Conservation (phyloP, 1,284 basidiomycete species). For the Naganishia sp. region DNA sequence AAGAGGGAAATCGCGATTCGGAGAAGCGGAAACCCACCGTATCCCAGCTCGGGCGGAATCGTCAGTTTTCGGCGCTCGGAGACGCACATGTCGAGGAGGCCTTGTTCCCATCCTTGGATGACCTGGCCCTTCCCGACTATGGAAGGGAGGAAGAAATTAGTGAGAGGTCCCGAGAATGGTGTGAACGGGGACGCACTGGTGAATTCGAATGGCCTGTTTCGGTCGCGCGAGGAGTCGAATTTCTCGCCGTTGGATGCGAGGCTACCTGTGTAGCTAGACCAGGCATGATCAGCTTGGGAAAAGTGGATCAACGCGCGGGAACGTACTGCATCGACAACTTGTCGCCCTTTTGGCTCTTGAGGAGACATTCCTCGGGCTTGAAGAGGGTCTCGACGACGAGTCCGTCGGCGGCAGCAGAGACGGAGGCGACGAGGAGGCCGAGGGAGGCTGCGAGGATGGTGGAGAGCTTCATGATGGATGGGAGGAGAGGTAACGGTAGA, state of each 20-base stretch:
- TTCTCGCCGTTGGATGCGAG: conserved; percentile 57
- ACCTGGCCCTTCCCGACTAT: conserved; percentile 59
- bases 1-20: neutral
- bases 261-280: conserved; percentile 56
- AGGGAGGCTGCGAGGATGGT: conserved; percentile 17
- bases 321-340: conserved; percentile 56
- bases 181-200: conserved; percentile 44
- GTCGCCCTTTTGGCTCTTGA: conserved; percentile 58
- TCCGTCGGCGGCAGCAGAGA: conserved; percentile 32
- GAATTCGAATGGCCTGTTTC: conserved; percentile 58
- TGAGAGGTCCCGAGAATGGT: no score
- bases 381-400: conserved; percentile 55
- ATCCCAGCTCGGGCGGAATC: conserved; percentile 74
- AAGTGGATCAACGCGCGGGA: conserved; percentile 13
- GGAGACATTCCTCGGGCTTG: conserved; percentile 55
- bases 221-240: conserved; percentile 60
- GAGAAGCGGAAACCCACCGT: conserved; percentile 63
- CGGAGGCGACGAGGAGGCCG: conserved; percentile 12
- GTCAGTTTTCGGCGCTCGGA: conserved; percentile 88
- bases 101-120: conserved; percentile 57
- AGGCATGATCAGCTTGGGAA: conserved; percentile 3
- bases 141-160: no score
- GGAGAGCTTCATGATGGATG: conserved; percentile 29
- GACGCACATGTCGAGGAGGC: conserved; percentile 72
- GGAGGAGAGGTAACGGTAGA: neutral